Base-by-base conservation (phyloP, 768 basidiomycete species). In the Rubroboletus pulcherrimus region DNA sequence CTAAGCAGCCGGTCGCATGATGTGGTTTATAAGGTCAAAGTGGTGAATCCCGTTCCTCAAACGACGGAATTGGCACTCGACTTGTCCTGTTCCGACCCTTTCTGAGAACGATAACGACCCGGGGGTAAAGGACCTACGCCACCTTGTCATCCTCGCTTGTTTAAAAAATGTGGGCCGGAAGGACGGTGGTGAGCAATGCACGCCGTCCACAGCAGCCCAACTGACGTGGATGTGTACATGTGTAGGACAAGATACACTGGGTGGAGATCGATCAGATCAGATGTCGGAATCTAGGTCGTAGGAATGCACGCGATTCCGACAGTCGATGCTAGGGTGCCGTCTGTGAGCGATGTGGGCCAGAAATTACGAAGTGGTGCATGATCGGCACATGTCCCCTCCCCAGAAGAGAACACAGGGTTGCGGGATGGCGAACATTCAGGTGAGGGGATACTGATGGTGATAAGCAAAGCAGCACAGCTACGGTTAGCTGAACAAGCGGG, bases 111-210 rank as follows among this genome's bases (percentile, higher is more conserved):
- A 26, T 5, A 26, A 26, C 26, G 31, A 29, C 26, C 52, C 46
- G 49, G 57, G 58, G 51, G 55, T 31, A 37, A 24, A 52, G 66
- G 66, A 69, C 66, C 66, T 45, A 64, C 1, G 62, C 53, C 66
- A 67, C 66, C 65, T 52, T 12, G 41, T 53, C 50, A 66, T 64
- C 24, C n/a, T 45, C 30, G 30, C 52, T 44, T 24, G 39, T 51
- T 52, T 60, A 48, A 54, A 57, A 49, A 31, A 37, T 24, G 45
- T 33, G 49, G 11, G 24, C 49, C 43, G 29, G 21, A 26, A 21
- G 45, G 51, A 40, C 31, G 11, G 51, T 29, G 4, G 59, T 51
- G 33, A 19, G 38, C 15, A 39, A 40, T 14, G 6, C 30, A 31
- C 33, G 26, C 40, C 29, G 26, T 44, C 21, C 50, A 46, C 54